Base-by-base conservation (phyloP, 208 protist species). In the Trypanosoma vivax region DNA sequence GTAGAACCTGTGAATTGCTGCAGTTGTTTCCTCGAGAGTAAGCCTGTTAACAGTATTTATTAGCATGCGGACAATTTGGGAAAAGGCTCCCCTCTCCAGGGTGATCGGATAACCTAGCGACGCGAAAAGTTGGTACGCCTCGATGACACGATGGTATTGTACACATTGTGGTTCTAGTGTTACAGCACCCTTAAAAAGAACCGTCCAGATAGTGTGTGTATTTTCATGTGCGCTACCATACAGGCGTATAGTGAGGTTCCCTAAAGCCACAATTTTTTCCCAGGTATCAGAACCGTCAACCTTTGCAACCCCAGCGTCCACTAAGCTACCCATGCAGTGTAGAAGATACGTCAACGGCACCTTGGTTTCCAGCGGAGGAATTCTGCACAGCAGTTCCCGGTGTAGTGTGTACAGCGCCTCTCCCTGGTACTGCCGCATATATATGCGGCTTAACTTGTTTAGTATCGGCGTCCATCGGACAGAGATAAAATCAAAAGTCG, bases 161-260 rank as follows among this genome's bases (percentile, higher is more conserved):
- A 61, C 54, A 2, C 42, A 43, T 28, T 45, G 24, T 7, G 74
- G 69, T 5, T 53, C 43, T 7, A 85, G 60, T 27, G 70, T 88
- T 40, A 91, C 61, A 2, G 83, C 83, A 16, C 62, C 79, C 54
- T 91, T 91, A 18, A 91, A 59, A 49, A 88, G 71, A 46, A 85
- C 45, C 14, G 76, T 56, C 83, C 83, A 91, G 6, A 86, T 37
- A 23, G 74, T 61, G 5, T 55, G 79, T 29, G 77, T 43, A 43
- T 79, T 73, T 6, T 45, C 23, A 7, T 53, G n/a, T 31, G 63
- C 53, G 51, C 70, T 68, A 9, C 83, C 79, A 31, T 79, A 80
- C 19, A 91, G 69, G 3, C 71, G 64, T 13, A 88, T 21, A 2
- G 71, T 73, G 25, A 70, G 59, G 14, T 30, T 24, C 9, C 77